Conservation (phyloP, 129 eudicot genomes). For the Mikania micrantha region DNA sequence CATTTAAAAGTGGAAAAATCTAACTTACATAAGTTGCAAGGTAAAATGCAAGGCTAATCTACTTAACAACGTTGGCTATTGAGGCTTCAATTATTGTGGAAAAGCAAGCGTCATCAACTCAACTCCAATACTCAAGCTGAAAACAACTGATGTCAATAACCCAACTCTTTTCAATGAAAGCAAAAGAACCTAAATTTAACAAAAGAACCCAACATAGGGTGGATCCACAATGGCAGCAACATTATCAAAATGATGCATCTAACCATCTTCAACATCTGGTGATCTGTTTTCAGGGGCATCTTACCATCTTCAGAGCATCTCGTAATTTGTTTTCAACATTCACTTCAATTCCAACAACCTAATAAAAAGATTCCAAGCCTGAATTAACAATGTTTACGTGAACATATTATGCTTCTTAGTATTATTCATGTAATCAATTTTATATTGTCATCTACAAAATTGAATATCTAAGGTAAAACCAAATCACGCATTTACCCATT, state of each 20-base stretch:
- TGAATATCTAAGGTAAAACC: neutral
- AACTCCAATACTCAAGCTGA: no score
- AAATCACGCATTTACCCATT: neutral
- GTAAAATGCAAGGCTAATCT: no score
- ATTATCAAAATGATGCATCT: slow-evolving; percentile 47
- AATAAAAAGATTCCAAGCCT: slow-evolving; percentile 13
- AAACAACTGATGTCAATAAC: no score
- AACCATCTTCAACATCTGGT: slow-evolving; percentile 12
- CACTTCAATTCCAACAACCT: slow-evolving; percentile 99
- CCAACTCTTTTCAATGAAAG: no score
- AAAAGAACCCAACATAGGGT: slow-evolving; percentile 96
- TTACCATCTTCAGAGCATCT: no score
- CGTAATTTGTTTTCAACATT: no score
- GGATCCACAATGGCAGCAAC: slow-evolving; percentile 96
- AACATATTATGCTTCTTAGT: neutral
- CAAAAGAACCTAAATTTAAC: no score
- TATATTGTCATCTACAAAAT: neutral
- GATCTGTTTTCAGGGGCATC: slow-evolving; percentile 26
- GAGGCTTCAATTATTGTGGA: no score
- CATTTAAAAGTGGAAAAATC: no score
- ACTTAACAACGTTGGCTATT: no score
- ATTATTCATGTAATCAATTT: neutral
- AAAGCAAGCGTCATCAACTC: no score
- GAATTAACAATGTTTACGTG: neutral
- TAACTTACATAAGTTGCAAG: no score